Percentiles rank a stretch among this genome's conserved stretches.
Conservation (phyloP, 202 grass and related monocot genomes). For the Elaeis oleifera region DNA sequence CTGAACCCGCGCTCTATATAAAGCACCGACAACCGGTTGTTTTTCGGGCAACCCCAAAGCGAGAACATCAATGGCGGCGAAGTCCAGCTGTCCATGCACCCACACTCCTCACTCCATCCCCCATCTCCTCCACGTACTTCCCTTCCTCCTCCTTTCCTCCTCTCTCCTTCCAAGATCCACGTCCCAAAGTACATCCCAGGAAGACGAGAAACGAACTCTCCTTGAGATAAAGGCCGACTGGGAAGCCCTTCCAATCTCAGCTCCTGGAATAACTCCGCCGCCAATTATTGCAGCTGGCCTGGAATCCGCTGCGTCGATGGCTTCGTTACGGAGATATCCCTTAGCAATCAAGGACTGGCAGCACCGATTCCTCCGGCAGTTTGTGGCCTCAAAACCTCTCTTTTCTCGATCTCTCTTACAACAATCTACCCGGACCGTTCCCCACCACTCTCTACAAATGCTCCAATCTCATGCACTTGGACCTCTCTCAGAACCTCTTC, state of each 20-base stretch:
- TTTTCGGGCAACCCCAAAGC: too few relatives aligned
- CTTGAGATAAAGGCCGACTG: slow-evolving; percentile 29
- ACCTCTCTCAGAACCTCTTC: slow-evolving; percentile 43
- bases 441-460: slow-evolving; percentile 36
- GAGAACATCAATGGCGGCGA: too few relatives aligned
- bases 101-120: too few relatives aligned
- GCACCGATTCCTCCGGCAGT: slow-evolving; percentile 30
- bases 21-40: too few relatives aligned
- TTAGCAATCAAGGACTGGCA: slow-evolving; percentile 2
- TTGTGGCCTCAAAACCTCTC: slow-evolving; percentile 36
- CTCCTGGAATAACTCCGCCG: slow-evolving; percentile 35
- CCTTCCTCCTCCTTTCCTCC: slow-evolving; percentile 14
- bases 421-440: slow-evolving; percentile 37
- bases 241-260: slow-evolving; percentile 27
- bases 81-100: too few relatives aligned
- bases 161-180: slow-evolving; percentile 18
- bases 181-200: slow-evolving; percentile 27
- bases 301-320: slow-evolving; percentile 29
- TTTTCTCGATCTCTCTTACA: slow-evolving; percentile 31
- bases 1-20: too few relatives aligned
- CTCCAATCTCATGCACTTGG: slow-evolving; percentile 24
- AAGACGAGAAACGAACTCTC: slow-evolving; percentile 27
- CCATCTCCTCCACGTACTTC: too few relatives aligned
- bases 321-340: slow-evolving; percentile 15
- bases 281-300: slow-evolving; percentile 39